Percentiles rank a stretch among this genome's conserved stretches.
These are phyloP conservation scores for Garcileccinum viscosum DNA, from an alignment of 1,284 basidiomycete species.

Conservation along the genomic window DNA sequence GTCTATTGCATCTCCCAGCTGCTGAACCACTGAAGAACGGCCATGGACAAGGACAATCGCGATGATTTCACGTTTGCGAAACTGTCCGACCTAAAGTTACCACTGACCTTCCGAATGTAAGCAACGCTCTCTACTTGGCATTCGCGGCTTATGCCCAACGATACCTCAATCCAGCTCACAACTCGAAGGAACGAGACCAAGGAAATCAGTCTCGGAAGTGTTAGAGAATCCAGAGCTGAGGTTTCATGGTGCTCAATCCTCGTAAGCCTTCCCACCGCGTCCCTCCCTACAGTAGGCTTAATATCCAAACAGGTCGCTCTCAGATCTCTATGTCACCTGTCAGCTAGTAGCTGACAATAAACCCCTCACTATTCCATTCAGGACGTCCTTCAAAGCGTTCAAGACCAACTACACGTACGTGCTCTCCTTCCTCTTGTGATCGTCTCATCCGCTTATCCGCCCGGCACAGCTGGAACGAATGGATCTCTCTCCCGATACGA, in stretches of 20 bases:
- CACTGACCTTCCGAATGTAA: conserved; percentile 88
- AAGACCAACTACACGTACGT: conserved; percentile 80
- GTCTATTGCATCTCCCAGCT: background rate
- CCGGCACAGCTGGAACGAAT: conserved; percentile 87
- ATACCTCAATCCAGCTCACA: conserved; percentile 64
- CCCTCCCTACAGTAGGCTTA: conserved; percentile 21
- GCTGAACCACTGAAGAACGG: background rate
- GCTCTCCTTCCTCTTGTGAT: background rate
- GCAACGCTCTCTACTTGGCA: conserved; percentile 28
- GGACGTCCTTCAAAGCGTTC: conserved; percentile 93
- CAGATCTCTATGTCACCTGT: conserved; percentile 92
- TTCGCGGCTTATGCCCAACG: conserved; percentile 16
- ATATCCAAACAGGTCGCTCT: conserved; percentile 59
- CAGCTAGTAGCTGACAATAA: conserved; percentile 94
- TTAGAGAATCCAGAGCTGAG: conserved; percentile 79
- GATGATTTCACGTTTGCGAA: conserved; percentile 91
- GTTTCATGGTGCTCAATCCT: conserved; percentile 80
- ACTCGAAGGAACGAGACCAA: conserved; percentile 78
- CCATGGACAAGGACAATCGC: conserved; percentile 78
- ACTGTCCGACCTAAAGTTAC: conserved; percentile 84
- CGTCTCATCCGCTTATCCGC: background rate
- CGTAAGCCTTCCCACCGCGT: conserved; percentile 53
- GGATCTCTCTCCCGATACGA: conserved; percentile 87
- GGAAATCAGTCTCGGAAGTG: conserved; percentile 75
- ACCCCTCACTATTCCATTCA: conserved; percentile 86